Percentiles rank a stretch among this genome's conserved stretches.
Conservation (phyloP, 257 asterid species). For the Gardenia jasminoides region DNA sequence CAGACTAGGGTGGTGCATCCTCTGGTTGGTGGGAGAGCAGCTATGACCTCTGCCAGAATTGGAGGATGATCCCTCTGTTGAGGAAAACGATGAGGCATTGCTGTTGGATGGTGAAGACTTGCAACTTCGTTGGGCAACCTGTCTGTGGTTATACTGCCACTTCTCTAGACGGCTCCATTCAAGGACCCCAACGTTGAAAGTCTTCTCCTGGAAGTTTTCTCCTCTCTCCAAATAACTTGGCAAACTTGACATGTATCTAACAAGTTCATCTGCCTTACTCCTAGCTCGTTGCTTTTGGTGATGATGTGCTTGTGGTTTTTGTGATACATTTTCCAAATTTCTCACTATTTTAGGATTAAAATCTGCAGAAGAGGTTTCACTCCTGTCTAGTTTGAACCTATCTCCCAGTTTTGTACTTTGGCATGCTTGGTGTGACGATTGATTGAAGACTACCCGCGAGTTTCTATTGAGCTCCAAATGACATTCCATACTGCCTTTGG, state of each 20-base stretch:
- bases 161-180: constrained; percentile 72
- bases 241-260: constrained; percentile 82
- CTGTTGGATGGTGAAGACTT: constrained; percentile 41
- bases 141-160: constrained; percentile 51
- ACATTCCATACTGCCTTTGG: constrained; percentile 32
- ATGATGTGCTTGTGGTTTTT: constrained; percentile 27
- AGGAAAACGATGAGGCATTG: constrained; percentile 33
- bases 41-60: constrained; percentile 31
- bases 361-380: constrained; percentile 28
- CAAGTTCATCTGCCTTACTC: constrained; percentile 51
- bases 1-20: constrained; percentile 18
- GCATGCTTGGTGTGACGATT: constrained; percentile 22
- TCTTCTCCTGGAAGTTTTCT: constrained; percentile 46
- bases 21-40: constrained; percentile 19
- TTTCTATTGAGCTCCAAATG: constrained; percentile 24
- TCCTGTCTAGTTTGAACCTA: constrained; percentile 43
- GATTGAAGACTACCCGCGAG: constrained; percentile 9
- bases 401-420: constrained; percentile 48
- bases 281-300: constrained; percentile 34
- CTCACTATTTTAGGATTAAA: constrained; percentile 34
- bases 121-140: constrained; percentile 18
- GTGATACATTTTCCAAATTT: constrained; percentile 12
- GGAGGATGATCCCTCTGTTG: constrained; percentile 44
- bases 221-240: constrained; percentile 66
- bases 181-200: constrained; percentile 69